phyloP scores from a whole-genome alignment of 2,329 filamentous ascomycete species.

The Penicillium occitanis region DNA sequence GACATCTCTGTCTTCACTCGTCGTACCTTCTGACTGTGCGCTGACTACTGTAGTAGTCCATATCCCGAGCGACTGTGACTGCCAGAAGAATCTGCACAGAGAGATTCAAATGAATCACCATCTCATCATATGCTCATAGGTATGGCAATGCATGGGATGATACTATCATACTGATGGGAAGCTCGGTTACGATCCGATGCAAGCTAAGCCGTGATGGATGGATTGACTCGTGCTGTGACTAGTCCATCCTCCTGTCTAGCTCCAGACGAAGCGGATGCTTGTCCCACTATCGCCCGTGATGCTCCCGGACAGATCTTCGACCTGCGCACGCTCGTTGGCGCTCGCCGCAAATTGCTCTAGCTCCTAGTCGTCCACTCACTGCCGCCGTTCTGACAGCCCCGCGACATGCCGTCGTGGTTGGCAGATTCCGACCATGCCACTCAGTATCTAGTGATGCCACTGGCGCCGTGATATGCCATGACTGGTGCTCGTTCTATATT shows the following conservation, averaged over 20 bases:
- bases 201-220: not conserved
- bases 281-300: conserved; percentile 14
- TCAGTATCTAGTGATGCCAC: not conserved
- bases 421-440: conserved; percentile 2
- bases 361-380: conserved; percentile 19
- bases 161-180: not conserved
- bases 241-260: not conserved
- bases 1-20: not conserved
- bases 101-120: not conserved
- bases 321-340: conserved; percentile 21
- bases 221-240: conserved; percentile 1
- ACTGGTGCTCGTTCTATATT: conserved; percentile 25
- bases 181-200: conserved; percentile 22
- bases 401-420: conserved; percentile 14
- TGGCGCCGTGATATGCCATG: conserved; percentile 17
- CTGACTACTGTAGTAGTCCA: not conserved
- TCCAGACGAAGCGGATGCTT: not conserved
- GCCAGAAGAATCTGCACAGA: not conserved
- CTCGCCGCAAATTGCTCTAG: conserved; percentile 19
- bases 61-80: not conserved
- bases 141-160: not conserved
- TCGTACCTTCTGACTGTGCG: not conserved
- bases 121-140: not conserved
- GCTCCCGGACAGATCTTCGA: conserved; percentile 19
- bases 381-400: conserved; percentile 18